Evolutionary conservation across 192 early-diverging fungal species (phyloP).

Genomic region (Entomortierella lignicola): DNA sequence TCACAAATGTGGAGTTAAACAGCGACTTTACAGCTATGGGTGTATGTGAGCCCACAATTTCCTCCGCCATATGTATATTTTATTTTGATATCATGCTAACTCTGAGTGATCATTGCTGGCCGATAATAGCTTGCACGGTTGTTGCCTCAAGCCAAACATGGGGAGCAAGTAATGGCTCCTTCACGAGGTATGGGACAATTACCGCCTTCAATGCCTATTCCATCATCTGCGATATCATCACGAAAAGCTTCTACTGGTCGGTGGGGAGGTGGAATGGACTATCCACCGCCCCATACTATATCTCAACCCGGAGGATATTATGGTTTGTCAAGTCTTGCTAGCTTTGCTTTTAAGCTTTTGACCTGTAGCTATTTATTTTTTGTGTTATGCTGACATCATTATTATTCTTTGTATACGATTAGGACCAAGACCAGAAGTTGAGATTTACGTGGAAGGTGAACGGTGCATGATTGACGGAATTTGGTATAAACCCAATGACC

Average conservation of each 20-base stretch:
- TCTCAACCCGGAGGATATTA: constrained; percentile 27
- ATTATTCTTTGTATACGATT: not conserved
- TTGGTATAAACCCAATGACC: constrained; percentile 47
- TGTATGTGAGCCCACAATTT: constrained; percentile 23
- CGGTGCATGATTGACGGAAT: constrained; percentile 48
- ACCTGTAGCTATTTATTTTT: not conserved
- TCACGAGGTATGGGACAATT: not conserved
- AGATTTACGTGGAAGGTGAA: constrained; percentile 43
- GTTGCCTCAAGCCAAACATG: constrained; percentile 3
- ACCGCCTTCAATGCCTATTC: constrained; percentile 32
- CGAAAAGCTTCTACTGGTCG: constrained; percentile 1
- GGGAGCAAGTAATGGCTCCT: not conserved
- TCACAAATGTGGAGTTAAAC: constrained; percentile 46
- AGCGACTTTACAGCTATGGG: constrained; percentile 58
- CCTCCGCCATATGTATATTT: not conserved
- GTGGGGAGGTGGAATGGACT: constrained; percentile 23
- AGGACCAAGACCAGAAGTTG: constrained; percentile 31
- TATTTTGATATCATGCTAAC: not conserved
- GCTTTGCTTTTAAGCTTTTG: not conserved
- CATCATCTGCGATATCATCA: not conserved
- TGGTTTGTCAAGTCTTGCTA: constrained; percentile 7
- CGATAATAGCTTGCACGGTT: constrained; percentile 19
- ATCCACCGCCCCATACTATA: constrained; percentile 19
- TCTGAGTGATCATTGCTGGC: not conserved
- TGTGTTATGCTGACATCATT: not conserved